Evolutionary conservation across 176 grass and related monocot genomes (phyloP), one percentile per base, ranked within the genome.

Genomic region (Lolium multiflorum): DNA sequence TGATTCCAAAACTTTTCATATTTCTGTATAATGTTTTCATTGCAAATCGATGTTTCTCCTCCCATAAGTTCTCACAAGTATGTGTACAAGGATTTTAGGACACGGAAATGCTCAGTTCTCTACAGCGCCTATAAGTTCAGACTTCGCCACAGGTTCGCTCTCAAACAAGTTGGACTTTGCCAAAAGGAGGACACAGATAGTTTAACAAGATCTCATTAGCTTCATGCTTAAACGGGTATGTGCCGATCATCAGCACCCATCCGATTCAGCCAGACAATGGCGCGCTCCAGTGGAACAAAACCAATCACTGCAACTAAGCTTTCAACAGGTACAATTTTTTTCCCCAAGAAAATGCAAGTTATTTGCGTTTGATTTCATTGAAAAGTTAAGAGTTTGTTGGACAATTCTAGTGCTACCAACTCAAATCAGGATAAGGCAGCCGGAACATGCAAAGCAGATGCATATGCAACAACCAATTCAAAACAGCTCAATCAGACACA

Each of bases 391-490:
- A 35, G 31, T 35, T 35, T 35, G 31, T 35, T 35, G 0, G 6
- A 43, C 46, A 47, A 47, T 47, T 47, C 46, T 47, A 47, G 46
- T 9, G 52, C 12, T 82, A 41, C 11, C 46, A 58, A 35, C 31
- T 14, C 2, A 17, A 75, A 14, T 37, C 64, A 17, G 24, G 64
- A 71, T 79, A 69, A 8, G 31, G 31, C 47, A 11, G 44, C 37
- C 11, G 2, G 20, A 3, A 67, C 57, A 47, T 9, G 9, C 46
- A 47, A 47, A 47, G 3, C n/a, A 24, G 49, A 12, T 63, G 66
- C 86, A 35, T 15, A 89, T 55, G 82, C 47, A 80, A 64, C 57
- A 73, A n/a, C 57, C 16, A n/a, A 84, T 5, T 43, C 4, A 12
- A n/a, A 9, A 15, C 51, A 17, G 12, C 65, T 72, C 57, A 80